These are phyloP conservation scores for Candida sakaeoensis DNA, from an alignment of 805 yeast genomes.

Conservation along the genomic window DNA sequence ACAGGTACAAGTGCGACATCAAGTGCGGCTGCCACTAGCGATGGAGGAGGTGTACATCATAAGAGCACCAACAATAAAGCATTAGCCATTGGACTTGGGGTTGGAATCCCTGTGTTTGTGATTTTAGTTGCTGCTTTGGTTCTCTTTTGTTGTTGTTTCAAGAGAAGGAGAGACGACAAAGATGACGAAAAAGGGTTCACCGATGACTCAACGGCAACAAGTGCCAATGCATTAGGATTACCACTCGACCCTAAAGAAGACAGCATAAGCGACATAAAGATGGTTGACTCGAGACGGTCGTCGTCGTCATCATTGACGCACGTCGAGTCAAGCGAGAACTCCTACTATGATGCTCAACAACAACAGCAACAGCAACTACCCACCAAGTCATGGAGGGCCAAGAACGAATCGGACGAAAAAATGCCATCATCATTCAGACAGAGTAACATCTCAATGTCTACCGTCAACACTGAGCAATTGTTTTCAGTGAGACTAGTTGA, in stretches of 20 bases:
- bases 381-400: conserved; percentile 41
- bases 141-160: conserved; percentile 51
- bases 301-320: conserved; percentile 51
- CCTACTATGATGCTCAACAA: conserved; percentile 23
- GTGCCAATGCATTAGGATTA: conserved; percentile 5
- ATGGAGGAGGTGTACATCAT: conserved; percentile 5
- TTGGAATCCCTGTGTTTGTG: conserved; percentile 66
- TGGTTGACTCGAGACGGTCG: conserved; percentile 13
- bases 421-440: conserved; percentile 53
- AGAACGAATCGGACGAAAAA: conserved; percentile 29
- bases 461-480: conserved; percentile 82
- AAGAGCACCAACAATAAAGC: conserved; percentile 38
- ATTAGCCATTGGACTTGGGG: conserved; percentile 88
- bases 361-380: conserved; percentile 28
- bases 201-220: conserved; percentile 20
- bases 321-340: conserved; percentile 32
- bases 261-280: conserved; percentile 1
- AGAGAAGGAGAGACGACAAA: conserved; percentile 24
- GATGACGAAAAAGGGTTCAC: conserved; percentile 15
- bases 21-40: too few relatives aligned
- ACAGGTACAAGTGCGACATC: conserved; percentile 18
- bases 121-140: conserved; percentile 47
- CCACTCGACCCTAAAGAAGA: conserved; percentile 8
- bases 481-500: conserved; percentile 75
- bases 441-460: conserved; percentile 69